Percentiles rank a stretch among this genome's conserved stretches.
Evolutionary conservation across 1,284 basidiomycete species (phyloP).

Genomic region (Serendipita sp.): DNA sequence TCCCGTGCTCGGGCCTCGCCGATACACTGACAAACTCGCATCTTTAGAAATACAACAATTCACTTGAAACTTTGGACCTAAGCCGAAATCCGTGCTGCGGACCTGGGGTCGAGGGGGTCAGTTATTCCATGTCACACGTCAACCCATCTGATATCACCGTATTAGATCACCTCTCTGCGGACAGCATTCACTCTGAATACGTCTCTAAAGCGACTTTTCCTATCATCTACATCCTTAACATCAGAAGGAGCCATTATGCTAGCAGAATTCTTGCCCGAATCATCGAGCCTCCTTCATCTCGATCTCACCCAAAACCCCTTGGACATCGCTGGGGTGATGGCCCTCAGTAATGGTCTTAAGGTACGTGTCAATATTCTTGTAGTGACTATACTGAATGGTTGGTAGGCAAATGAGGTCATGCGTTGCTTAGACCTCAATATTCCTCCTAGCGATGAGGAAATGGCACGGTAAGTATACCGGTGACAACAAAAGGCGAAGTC

Average conservation of each 20-base stretch:
- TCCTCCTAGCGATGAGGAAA: conserved; percentile 75
- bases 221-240: conserved; percentile 69
- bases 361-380: conserved; percentile 13
- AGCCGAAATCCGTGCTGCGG: conserved; percentile 89
- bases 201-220: conserved; percentile 82
- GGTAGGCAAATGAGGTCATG: conserved; percentile 55
- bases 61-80: conserved; percentile 86
- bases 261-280: conserved; percentile 91
- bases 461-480: conserved; percentile 46
- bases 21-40: neutral
- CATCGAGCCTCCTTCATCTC: conserved; percentile 73
- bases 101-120: conserved; percentile 70
- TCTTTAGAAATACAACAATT: conserved; percentile 81
- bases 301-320: conserved; percentile 72
- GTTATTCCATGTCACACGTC: conserved; percentile 19
- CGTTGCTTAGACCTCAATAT: conserved; percentile 90
- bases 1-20: neutral
- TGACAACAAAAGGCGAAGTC: conserved; percentile 29
- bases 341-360: conserved; percentile 73
- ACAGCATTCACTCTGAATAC: conserved; percentile 89
- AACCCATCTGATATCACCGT: conserved; percentile 9
- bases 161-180: conserved; percentile 71
- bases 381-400: neutral
- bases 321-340: conserved; percentile 85
- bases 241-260: conserved; percentile 86